Percentiles rank a stretch among this genome's conserved stretches.
Conservation (phyloP, 2,329 filamentous ascomycete genomes). For the Alternaria novae-zelandiae region DNA sequence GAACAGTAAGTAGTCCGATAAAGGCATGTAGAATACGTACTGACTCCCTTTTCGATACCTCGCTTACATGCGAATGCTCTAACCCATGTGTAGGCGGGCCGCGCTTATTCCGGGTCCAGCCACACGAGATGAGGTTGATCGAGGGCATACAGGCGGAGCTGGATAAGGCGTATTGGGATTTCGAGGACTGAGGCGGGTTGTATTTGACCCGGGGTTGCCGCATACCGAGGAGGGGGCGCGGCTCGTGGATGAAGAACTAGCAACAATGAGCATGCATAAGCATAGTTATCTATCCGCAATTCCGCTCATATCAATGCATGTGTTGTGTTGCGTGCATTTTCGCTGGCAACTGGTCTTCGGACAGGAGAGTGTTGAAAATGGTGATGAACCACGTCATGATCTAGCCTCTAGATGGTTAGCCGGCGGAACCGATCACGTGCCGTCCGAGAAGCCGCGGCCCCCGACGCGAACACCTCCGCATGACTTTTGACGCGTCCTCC, state of each 20-base stretch:
- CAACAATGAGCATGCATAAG: neutral
- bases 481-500: neutral
- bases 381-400: neutral
- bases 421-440: neutral
- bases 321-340: neutral
- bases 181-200: conserved; percentile 2
- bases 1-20: neutral
- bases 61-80: conserved; percentile 11
- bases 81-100: conserved; percentile 6
- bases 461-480: neutral
- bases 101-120: neutral
- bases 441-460: neutral
- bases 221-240: neutral
- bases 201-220: neutral
- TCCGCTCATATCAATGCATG: too few species aligned
- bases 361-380: neutral
- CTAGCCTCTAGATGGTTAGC: neutral
- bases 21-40: neutral
- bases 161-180: conserved; percentile 15
- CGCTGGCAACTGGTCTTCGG: neutral
- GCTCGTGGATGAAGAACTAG: neutral
- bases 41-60: neutral
- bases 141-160: conserved; percentile 7
- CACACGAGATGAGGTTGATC: conserved; percentile 5
- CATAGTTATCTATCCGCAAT: too few species aligned